Evolutionary conservation across 106 monocot species (phyloP).

Genomic region (Cymbidium sinense): DNA sequence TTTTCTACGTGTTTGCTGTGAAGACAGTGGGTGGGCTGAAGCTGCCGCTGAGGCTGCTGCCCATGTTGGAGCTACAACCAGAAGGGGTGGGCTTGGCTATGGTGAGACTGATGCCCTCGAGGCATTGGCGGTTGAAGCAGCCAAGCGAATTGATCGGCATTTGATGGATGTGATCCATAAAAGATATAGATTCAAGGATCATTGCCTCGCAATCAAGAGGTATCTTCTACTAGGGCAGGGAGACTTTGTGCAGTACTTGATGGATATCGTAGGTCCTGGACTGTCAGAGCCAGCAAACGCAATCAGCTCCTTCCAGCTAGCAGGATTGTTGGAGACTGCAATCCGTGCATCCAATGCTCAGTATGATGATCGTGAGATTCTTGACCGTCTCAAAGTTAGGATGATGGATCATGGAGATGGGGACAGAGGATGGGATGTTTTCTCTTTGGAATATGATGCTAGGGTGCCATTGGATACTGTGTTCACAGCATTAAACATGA

Average conservation of each 20-base stretch:
- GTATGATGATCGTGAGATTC: conserved; percentile 90
- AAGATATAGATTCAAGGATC: conserved; percentile 76
- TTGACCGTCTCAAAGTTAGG: conserved; percentile 82
- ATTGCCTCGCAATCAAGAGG: conserved; percentile 87
- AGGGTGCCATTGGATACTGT: conserved; percentile 81
- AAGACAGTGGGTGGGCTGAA: conserved; percentile 86
- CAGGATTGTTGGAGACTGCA: conserved; percentile 82
- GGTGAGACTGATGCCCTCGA: conserved; percentile 82
- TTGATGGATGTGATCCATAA: conserved; percentile 78
- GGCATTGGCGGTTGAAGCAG: conserved; percentile 76
- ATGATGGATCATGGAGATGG: conserved; percentile 96
- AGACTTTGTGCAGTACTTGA: conserved; percentile 92
- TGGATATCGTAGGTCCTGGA: conserved; percentile 91
- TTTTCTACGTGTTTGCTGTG: conserved; percentile 93
- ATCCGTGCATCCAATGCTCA: conserved; percentile 93
- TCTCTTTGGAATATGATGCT: conserved; percentile 89
- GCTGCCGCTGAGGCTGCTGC: conserved; percentile 68
- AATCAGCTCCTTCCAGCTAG: conserved; percentile 85
- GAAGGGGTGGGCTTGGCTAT: conserved; percentile 74
- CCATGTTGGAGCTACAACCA: conserved; percentile 71
- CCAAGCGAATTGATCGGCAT: conserved; percentile 75
- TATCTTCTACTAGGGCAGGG: conserved; percentile 96
- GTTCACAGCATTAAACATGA: conserved; percentile 83
- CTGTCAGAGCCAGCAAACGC: conserved; percentile 89
- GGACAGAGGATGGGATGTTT: conserved; percentile 97